Percentiles rank a stretch among this genome's conserved stretches.
Conservation (phyloP, 1,139 yeast species). For the Debaryomyces subglobosus region DNA sequence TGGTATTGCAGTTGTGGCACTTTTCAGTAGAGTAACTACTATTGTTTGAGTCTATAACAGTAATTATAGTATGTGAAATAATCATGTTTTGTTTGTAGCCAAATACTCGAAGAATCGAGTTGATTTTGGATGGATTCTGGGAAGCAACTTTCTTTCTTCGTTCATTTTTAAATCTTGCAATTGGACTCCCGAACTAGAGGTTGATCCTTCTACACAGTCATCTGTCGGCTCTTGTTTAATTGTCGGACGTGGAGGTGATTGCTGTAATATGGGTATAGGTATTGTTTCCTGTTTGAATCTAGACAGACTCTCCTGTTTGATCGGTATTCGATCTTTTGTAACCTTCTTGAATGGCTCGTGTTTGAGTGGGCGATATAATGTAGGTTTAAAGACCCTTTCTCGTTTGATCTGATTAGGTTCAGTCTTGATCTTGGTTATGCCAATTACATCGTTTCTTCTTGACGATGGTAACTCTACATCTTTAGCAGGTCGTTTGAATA, state of each 20-base stretch:
- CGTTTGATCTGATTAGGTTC: not conserved
- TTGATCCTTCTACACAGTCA: not conserved
- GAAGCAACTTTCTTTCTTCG: not conserved
- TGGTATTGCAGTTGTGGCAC: not conserved
- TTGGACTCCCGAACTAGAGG: not conserved
- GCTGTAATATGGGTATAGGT: not conserved
- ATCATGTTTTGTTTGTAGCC: not conserved
- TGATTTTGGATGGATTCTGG: constrained; percentile 15
- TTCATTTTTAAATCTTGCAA: not conserved
- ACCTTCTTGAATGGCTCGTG: not conserved
- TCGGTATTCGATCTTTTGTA: not conserved
- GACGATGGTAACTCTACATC: not conserved
- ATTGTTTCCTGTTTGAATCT: constrained; percentile 5
- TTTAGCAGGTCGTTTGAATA: constrained; percentile 7
- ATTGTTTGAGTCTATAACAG: no score
- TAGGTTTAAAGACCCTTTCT: not conserved
- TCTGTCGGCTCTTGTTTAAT: constrained; percentile 1
- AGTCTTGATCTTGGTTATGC: not conserved
- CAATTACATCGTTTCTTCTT: not conserved
- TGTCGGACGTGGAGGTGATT: not conserved
- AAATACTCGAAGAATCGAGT: constrained; percentile 14
- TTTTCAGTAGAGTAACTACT: no score
- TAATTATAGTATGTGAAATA: no score
- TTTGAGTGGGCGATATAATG: not conserved
- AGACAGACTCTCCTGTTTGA: not conserved